Conservation (phyloP, 176 grass and related monocot genomes). For the Triticum timopheevii region DNA sequence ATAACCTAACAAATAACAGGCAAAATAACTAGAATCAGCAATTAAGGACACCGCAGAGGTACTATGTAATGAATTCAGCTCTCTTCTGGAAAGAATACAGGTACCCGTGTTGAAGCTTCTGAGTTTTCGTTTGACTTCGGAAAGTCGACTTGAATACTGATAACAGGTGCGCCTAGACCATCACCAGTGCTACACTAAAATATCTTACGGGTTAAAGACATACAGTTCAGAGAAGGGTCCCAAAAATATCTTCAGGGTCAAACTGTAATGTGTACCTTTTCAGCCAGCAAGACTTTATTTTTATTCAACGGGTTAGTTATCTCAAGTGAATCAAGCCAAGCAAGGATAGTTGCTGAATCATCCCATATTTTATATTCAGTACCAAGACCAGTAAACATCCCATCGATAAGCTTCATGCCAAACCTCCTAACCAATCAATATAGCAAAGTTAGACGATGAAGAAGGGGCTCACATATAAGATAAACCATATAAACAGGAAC, state of each 20-base stretch:
- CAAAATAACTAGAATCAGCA: conserved; percentile 17
- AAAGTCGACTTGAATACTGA: conserved; percentile 72
- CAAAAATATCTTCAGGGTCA: conserved; percentile 18
- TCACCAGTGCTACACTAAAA: conserved; percentile 55
- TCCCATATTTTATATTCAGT: conserved; percentile 84
- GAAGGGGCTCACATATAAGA: not conserved
- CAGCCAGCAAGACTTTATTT: conserved; percentile 55
- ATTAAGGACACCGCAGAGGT: conserved; percentile 23
- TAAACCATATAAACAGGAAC: conserved; percentile 6
- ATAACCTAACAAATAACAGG: conserved; percentile 55
- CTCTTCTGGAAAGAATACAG: conserved; percentile 30
- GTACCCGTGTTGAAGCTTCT: conserved; percentile 68
- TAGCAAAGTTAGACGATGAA: conserved; percentile 27
- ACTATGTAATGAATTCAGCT: conserved; percentile 34
- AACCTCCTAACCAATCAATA: conserved; percentile 41
- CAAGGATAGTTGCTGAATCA: conserved; percentile 67
- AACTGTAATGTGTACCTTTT: conserved; percentile 53
- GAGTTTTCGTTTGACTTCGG: conserved; percentile 51
- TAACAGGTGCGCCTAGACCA: conserved; percentile 39
- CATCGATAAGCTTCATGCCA: conserved; percentile 55
- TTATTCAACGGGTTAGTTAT: conserved; percentile 64
- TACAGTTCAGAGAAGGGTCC: conserved; percentile 27
- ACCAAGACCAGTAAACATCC: conserved; percentile 50
- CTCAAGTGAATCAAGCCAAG: conserved; percentile 68
- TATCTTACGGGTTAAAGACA: conserved; percentile 37